A percentile compares a stretch with the other conserved stretches of the same genome.
These are phyloP conservation scores for Sclerotinia glacialis DNA, from an alignment of 2,329 filamentous ascomycete species.

Conservation along the genomic window DNA sequence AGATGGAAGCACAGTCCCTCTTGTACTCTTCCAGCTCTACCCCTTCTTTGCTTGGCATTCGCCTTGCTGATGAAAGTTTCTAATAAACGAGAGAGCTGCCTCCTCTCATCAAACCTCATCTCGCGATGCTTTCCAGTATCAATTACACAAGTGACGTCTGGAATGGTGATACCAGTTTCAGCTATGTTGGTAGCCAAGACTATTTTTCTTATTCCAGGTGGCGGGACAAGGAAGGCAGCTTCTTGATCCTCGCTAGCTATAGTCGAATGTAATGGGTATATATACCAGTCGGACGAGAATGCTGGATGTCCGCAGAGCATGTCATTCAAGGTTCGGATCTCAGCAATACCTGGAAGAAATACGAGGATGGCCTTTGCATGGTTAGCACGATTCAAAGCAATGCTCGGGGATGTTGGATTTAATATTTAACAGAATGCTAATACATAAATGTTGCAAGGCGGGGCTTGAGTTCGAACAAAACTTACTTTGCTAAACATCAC, in stretches of 20 bases:
- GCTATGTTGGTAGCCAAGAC: slow-evolving; percentile 97
- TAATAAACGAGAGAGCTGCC: slow-evolving; percentile 84
- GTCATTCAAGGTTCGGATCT: slow-evolving; percentile 86
- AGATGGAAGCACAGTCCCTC: slow-evolving; percentile 94
- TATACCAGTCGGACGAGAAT: slow-evolving; percentile 75
- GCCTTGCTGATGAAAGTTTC: slow-evolving; percentile 95
- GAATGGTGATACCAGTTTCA: slow-evolving; percentile 97
- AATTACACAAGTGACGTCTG: slow-evolving; percentile 94
- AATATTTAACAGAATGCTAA: neutral
- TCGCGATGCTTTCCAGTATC: slow-evolving; percentile 97
- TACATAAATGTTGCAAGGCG: neutral
- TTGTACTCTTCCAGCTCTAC: slow-evolving; percentile 92
- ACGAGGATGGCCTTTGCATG: slow-evolving; percentile 72
- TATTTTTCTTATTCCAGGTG: slow-evolving; percentile 80
- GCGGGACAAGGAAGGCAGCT: slow-evolving; percentile 82
- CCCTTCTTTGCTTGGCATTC: slow-evolving; percentile 91
- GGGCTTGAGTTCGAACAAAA: neutral
- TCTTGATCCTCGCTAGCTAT: slow-evolving; percentile 97
- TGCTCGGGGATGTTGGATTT: no score
- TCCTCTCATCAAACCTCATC: slow-evolving; percentile 92
- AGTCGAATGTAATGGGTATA: slow-evolving; percentile 88
- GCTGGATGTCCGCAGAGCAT: slow-evolving; percentile 72
- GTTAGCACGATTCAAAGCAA: neutral
- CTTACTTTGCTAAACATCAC: slow-evolving; percentile 62
- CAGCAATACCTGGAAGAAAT: slow-evolving; percentile 90